These are phyloP conservation scores for Fusarium chuoi DNA, from an alignment of 2,329 filamentous ascomycete species.

Conservation along the genomic window DNA sequence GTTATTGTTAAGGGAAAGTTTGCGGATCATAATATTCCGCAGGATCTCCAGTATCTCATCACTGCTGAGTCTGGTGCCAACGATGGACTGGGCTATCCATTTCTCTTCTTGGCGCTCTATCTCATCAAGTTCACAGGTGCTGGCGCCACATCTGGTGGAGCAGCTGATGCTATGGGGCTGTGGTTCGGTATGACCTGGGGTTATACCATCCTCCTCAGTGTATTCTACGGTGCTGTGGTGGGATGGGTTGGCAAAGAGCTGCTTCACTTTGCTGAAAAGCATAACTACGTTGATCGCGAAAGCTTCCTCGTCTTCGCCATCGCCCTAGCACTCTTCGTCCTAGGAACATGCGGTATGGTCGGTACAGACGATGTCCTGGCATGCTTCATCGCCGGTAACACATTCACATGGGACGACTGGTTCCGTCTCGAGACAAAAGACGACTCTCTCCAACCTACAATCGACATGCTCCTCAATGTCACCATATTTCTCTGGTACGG, in stretches of 20 bases:
- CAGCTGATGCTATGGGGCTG: conserved; percentile 73
- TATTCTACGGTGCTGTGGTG: conserved; percentile 79
- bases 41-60: conserved; percentile 81
- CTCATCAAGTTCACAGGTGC: conserved; percentile 75
- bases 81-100: conserved; percentile 89
- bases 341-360: conserved; percentile 86
- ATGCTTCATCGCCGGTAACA: conserved; percentile 91
- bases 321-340: conserved; percentile 84
- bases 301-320: conserved; percentile 90
- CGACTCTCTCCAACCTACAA: conserved; percentile 91
- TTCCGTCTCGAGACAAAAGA: conserved; percentile 89
- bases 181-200: conserved; percentile 91
- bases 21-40: conserved; percentile 89
- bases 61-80: conserved; percentile 88
- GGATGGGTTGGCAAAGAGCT: conserved; percentile 86
- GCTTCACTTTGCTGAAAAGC: conserved; percentile 85
- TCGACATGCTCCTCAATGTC: conserved; percentile 94
- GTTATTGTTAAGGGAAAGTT: conserved; percentile 95
- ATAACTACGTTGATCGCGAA: conserved; percentile 84
- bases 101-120: conserved; percentile 86
- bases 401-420: conserved; percentile 94
- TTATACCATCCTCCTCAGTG: conserved; percentile 82
- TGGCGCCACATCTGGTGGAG: conserved; percentile 68
- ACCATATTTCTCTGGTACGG: conserved; percentile 92
- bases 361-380: conserved; percentile 91